These are phyloP conservation scores for Lyophyllum decastes DNA, from an alignment of 768 basidiomycete genomes.

Conservation along the genomic window DNA sequence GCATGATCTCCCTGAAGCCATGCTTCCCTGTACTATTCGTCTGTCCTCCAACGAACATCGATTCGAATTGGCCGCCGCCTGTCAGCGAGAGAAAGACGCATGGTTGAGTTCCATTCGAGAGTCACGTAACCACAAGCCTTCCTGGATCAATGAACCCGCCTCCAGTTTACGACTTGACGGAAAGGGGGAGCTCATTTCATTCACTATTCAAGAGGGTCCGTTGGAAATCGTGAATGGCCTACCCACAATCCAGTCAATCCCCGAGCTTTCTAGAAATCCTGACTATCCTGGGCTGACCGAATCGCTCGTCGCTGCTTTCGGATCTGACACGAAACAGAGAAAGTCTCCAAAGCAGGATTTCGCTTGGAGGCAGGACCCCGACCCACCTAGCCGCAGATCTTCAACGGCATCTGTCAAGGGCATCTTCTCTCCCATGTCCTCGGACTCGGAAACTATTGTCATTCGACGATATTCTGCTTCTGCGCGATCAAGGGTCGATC, in stretches of 20 bases:
- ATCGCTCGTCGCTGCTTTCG: constrained; percentile 33
- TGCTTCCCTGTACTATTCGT: constrained; percentile 82
- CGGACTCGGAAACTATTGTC: constrained; percentile 61
- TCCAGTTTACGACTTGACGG: constrained; percentile 58
- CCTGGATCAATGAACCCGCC: constrained; percentile 62
- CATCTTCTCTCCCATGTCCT: constrained; percentile 52
- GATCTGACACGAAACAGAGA: constrained; percentile 29
- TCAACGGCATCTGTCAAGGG: constrained; percentile 65
- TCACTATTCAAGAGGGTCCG: constrained; percentile 39
- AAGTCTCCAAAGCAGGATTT: constrained; percentile 27
- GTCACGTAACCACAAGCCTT: constrained; percentile 42
- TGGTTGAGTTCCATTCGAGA: constrained; percentile 77
- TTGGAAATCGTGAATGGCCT: constrained; percentile 42
- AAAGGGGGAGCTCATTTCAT: constrained; percentile 38
- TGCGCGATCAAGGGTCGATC: constrained; percentile 72
- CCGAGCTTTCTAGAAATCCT: constrained; percentile 40
- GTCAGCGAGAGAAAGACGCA: constrained; percentile 80
- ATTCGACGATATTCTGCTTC: constrained; percentile 67
- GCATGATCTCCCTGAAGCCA: constrained; percentile 45
- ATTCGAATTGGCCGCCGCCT: constrained; percentile 87
- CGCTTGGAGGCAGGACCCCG: constrained; percentile 24
- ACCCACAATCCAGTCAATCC: constrained; percentile 60
- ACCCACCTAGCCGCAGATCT: constrained; percentile 53
- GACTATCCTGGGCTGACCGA: constrained; percentile 35
- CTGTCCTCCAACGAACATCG: constrained; percentile 67